These are phyloP conservation scores for Barnettozyma sucrosica DNA, from an alignment of 805 yeast genomes.

Conservation along the genomic window DNA sequence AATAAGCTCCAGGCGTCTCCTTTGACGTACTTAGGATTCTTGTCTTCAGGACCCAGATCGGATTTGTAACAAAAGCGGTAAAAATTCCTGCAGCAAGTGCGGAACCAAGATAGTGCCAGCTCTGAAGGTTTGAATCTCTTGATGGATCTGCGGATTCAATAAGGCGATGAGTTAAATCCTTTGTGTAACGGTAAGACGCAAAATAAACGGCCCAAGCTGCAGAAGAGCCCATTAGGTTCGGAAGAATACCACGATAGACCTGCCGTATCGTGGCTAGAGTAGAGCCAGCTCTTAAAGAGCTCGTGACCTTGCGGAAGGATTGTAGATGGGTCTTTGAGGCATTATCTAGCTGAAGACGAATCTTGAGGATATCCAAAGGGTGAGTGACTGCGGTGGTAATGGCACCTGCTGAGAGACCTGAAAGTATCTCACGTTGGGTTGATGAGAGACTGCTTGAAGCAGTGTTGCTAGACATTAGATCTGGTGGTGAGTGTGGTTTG, in stretches of 20 bases:
- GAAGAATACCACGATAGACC: slow-evolving; percentile 21
- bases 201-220: slow-evolving; percentile 89
- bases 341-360: slow-evolving; percentile 66
- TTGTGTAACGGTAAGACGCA: slow-evolving; percentile 62
- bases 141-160: slow-evolving; percentile 10
- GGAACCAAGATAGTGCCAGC: slow-evolving; percentile 43
- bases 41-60: slow-evolving; percentile 94
- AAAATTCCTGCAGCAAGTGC: slow-evolving; percentile 69
- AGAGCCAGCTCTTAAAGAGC: slow-evolving; percentile 9
- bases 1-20: slow-evolving; percentile 45
- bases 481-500: not conserved
- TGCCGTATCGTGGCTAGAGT: slow-evolving; percentile 1
- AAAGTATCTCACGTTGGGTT: slow-evolving; percentile 43
- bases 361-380: slow-evolving; percentile 83
- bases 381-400: slow-evolving; percentile 77
- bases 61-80: slow-evolving; percentile 79
- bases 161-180: slow-evolving; percentile 30
- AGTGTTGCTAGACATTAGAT: not conserved
- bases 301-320: slow-evolving; percentile 24
- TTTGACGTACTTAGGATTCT: slow-evolving; percentile 45
- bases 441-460: slow-evolving; percentile 1
- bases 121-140: slow-evolving; percentile 31
- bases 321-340: slow-evolving; percentile 27
- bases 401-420: slow-evolving; percentile 81
- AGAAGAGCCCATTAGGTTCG: slow-evolving; percentile 80